Evolutionary conservation across 768 basidiomycete species (phyloP), one percentile per base, ranked within the genome.

Genomic region (Amanita exitialis): DNA sequence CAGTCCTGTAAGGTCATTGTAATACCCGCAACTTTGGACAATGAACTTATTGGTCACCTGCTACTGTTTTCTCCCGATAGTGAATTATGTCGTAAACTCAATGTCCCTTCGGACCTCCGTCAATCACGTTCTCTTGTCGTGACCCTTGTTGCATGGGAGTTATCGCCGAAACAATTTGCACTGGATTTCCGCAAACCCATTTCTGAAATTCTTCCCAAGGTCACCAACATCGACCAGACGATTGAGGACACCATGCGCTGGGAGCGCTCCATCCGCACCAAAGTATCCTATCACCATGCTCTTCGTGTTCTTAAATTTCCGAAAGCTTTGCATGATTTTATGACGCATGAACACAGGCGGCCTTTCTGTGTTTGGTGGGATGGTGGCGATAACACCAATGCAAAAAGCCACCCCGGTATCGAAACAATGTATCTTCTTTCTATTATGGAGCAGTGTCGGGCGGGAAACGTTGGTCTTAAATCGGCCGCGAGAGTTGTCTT

Each of bases 401-500:
- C 59, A 15, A 58, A 61, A 20, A 58, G 51, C 15, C 52, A 53
- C n/a, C 57, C 60, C 23, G 68, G 68, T 15, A 46, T 72, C 41
- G 80, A 83, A 55, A 75, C 74, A 7, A 20, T 47, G n/a, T 58
- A 68, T 44, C 23, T 60, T 13, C 36, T 35, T 37, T 37, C 46
- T 13, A 52, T 60, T 27, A 58, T 86, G 50, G 62, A 69, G 25
- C 65, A 70, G 47, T 75, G 68, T 51, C 60, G 66, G 20, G 76
- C 77, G 10, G 62, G 61, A 39, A 53, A 65, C 52, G 69, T 66
- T 15, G 66, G 68, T 9, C 53, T 62, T 53, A 68, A 20, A 30
- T n/a, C 28, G 7, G 71, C 74, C 44, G 66, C 68, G 20, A 63
- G 78, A 9, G 64, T 79, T 20, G 59, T 87, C n/a, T 89, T 88